Evolutionary conservation across 306 rosid genomes (phyloP).

Genomic region (Alnus rubra): DNA sequence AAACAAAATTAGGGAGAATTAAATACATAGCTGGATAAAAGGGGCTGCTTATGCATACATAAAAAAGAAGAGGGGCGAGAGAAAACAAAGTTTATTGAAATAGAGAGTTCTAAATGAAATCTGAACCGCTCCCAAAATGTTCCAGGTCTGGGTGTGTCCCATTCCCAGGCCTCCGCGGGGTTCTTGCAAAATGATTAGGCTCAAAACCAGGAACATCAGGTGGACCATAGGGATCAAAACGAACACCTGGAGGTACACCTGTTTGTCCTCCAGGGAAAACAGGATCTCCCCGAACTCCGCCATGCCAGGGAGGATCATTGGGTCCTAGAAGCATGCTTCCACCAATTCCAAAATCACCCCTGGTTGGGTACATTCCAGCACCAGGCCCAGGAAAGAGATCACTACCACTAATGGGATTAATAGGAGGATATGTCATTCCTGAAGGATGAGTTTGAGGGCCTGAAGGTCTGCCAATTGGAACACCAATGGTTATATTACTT

Average conservation of each 20-base stretch:
- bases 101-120: slow-evolving; percentile 47
- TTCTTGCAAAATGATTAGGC: slow-evolving; percentile 65
- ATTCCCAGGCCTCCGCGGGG: slow-evolving; percentile 56
- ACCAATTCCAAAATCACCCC: slow-evolving; percentile 53
- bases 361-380: slow-evolving; percentile 69
- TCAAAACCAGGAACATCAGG: slow-evolving; percentile 87
- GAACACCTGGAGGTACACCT: slow-evolving; percentile 82
- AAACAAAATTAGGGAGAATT: no score
- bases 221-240: slow-evolving; percentile 87
- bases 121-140: slow-evolving; percentile 68
- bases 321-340: slow-evolving; percentile 87
- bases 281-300: slow-evolving; percentile 52
- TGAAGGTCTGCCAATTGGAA: no score
- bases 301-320: slow-evolving; percentile 66
- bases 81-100: not conserved
- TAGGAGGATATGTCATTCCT: slow-evolving; percentile 52
- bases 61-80: not conserved
- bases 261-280: slow-evolving; percentile 63
- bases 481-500: no score
- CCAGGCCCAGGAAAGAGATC: slow-evolving; percentile 79
- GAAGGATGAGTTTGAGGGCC: no score
- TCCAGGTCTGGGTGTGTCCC: slow-evolving; percentile 78
- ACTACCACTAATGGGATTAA: slow-evolving; percentile 48
- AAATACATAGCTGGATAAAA: no score
- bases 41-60: no score